phyloP scores from a whole-genome alignment of 208 protist species.

The Leishmania gerbilli region DNA sequence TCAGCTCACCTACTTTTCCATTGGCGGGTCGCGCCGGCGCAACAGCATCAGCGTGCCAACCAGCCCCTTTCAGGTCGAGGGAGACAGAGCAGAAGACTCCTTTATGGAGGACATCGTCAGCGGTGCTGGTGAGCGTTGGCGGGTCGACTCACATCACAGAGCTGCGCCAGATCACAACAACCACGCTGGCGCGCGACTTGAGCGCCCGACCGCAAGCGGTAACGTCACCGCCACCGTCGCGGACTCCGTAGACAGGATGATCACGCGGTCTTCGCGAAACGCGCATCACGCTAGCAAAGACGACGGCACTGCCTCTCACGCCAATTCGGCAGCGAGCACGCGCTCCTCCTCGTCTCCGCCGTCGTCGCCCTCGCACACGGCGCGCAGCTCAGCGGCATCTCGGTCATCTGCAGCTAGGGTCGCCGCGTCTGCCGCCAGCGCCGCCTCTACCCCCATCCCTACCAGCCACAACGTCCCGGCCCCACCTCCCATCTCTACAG shows the following conservation, averaged over 20 bases:
- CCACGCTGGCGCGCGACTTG: background rate
- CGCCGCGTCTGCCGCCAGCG: background rate
- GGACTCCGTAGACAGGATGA: background rate
- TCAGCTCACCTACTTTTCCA: slow-evolving; percentile 1
- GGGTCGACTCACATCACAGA: background rate
- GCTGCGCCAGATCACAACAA: background rate
- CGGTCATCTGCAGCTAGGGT: background rate
- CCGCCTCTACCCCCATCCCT: background rate
- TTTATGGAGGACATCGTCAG: slow-evolving; percentile 2
- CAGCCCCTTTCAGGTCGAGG: background rate
- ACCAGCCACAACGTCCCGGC: background rate
- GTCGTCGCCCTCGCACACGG: background rate
- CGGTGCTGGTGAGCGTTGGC: slow-evolving; percentile 16
- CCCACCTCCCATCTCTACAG: background rate
- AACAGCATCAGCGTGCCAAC: slow-evolving; percentile 31
- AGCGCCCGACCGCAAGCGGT: background rate
- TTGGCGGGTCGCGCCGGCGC: slow-evolving; percentile 27
- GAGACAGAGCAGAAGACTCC: slow-evolving; percentile 15
- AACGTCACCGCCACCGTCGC: background rate
- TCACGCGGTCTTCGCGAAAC: background rate
- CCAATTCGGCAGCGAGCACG: background rate
- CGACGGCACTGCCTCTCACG: background rate
- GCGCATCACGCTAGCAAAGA: background rate
- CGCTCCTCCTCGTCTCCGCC: background rate
- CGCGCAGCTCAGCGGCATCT: background rate